phyloP scores from a whole-genome alignment of 129 eudicot species.

The Escallonia rubra region DNA sequence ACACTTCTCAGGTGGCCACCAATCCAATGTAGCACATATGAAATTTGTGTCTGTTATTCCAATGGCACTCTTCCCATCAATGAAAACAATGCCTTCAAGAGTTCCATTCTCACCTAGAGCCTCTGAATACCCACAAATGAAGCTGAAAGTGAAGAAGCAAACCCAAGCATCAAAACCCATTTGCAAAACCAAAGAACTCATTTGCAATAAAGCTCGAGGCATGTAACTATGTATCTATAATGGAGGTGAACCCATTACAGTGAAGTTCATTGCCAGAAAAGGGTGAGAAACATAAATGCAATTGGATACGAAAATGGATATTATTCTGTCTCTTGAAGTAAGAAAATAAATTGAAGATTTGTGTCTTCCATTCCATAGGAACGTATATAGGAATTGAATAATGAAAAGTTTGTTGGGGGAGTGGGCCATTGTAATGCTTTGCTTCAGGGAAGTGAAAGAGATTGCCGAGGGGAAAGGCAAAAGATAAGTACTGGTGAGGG shows the following conservation, averaged over 20 bases:
- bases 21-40: constrained; percentile 88
- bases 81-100: constrained; percentile 35
- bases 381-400: constrained; percentile 13
- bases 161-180: constrained; percentile 41
- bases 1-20: constrained; percentile 99
- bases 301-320: constrained; percentile 9
- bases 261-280: not conserved
- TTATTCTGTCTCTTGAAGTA: not conserved
- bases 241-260: constrained; percentile 17
- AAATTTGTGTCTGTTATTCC: constrained; percentile 59
- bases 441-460: constrained; percentile 47
- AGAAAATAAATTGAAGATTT: constrained; percentile 22
- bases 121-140: constrained; percentile 32
- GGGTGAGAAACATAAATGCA: not conserved
- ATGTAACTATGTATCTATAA: constrained; percentile 12
- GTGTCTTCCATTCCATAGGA: constrained; percentile 15
- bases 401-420: constrained; percentile 7
- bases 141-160: constrained; percentile 33
- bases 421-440: constrained; percentile 43
- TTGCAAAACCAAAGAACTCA: constrained; percentile 43
- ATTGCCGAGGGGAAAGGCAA: constrained; percentile 28
- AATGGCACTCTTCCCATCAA: constrained; percentile 52
- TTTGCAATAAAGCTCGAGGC: constrained; percentile 26
- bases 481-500: constrained; percentile 22
- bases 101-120: constrained; percentile 14